These are phyloP conservation scores for Coccinonectria pachysandricola DNA, from an alignment of 2,329 filamentous ascomycete genomes.

Conservation along the genomic window DNA sequence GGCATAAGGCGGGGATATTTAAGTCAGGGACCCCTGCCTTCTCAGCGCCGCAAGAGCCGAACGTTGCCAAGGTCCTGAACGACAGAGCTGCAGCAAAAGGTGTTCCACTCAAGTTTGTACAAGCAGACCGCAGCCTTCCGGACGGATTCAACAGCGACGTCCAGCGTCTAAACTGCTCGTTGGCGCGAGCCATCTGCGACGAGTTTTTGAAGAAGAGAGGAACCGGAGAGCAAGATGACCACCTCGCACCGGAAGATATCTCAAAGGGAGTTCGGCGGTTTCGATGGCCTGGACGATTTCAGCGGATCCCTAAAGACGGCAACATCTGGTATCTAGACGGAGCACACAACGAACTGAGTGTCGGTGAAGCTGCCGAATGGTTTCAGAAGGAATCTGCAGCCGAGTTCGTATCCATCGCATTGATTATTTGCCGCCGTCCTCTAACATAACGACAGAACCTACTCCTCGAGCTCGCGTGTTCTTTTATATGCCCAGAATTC, in stretches of 20 bases:
- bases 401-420: no score
- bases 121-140: slow-evolving; percentile 7
- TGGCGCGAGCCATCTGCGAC: slow-evolving; percentile 18
- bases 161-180: slow-evolving; percentile 22
- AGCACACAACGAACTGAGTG: slow-evolving; percentile 32
- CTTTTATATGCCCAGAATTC: no score
- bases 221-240: slow-evolving; percentile 3
- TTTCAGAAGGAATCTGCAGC: no score
- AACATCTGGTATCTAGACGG: slow-evolving; percentile 30
- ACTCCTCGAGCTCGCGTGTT: no score
- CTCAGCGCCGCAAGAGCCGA: slow-evolving; percentile 23
- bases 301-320: slow-evolving; percentile 15
- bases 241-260: slow-evolving; percentile 14
- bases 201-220: slow-evolving; percentile 15
- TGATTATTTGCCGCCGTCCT: no score
- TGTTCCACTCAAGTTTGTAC: slow-evolving; percentile 19
- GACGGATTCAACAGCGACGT: slow-evolving; percentile 14
- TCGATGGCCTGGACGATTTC: slow-evolving; percentile 24
- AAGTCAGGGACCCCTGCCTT: slow-evolving; percentile 30
- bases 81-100: slow-evolving; percentile 25
- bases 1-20: slow-evolving; percentile 42
- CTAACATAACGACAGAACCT: no score
- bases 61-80: slow-evolving; percentile 21
- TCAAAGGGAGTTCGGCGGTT: slow-evolving; percentile 15
- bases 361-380: slow-evolving; percentile 27